Percentiles rank a stretch among this genome's conserved stretches.
Evolutionary conservation across 805 yeast species (phyloP).

Genomic region (Blastobotrys attinorum): DNA sequence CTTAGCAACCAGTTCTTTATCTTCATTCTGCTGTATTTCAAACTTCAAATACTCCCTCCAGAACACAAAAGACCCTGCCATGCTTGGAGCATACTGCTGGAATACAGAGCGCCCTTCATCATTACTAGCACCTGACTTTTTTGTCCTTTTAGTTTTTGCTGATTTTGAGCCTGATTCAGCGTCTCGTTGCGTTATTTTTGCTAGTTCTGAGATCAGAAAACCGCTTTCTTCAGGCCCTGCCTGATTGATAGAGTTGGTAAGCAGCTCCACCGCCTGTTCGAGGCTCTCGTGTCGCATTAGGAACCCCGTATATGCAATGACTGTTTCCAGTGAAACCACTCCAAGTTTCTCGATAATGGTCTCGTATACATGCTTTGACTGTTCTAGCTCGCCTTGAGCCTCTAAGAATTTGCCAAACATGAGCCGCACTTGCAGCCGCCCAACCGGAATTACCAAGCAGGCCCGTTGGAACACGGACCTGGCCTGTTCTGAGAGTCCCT

Average conservation of each 20-base stretch:
- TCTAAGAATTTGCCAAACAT: slow-evolving; percentile 28
- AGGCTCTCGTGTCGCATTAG: background rate
- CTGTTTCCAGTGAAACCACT: slow-evolving; percentile 23
- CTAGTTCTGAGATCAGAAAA: background rate
- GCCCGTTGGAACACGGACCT: slow-evolving; percentile 47
- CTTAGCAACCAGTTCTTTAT: background rate
- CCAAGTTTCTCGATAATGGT: slow-evolving; percentile 24
- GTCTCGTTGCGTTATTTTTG: background rate
- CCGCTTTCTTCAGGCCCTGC: background rate
- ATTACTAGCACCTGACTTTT: too few species aligned
- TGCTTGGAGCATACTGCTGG: slow-evolving; percentile 1
- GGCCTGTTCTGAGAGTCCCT: slow-evolving; percentile 28
- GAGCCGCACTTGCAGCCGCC: slow-evolving; percentile 24
- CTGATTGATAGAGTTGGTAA: background rate
- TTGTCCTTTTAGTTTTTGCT: too few species aligned
- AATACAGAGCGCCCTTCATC: background rate
- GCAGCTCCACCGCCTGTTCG: background rate
- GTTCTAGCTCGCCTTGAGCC: slow-evolving; percentile 18
- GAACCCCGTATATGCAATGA: slow-evolving; percentile 13
- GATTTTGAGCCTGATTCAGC: too few species aligned
- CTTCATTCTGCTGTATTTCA: slow-evolving; percentile 20
- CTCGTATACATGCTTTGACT: slow-evolving; percentile 23
- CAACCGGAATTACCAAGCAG: slow-evolving; percentile 27
- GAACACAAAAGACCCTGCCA: slow-evolving; percentile 20
- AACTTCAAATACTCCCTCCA: slow-evolving; percentile 28